Evolutionary conservation across 2,329 filamentous ascomycete genomes (phyloP), one percentile per base, ranked within the genome.

Genomic region (Metarhizium sp.): DNA sequence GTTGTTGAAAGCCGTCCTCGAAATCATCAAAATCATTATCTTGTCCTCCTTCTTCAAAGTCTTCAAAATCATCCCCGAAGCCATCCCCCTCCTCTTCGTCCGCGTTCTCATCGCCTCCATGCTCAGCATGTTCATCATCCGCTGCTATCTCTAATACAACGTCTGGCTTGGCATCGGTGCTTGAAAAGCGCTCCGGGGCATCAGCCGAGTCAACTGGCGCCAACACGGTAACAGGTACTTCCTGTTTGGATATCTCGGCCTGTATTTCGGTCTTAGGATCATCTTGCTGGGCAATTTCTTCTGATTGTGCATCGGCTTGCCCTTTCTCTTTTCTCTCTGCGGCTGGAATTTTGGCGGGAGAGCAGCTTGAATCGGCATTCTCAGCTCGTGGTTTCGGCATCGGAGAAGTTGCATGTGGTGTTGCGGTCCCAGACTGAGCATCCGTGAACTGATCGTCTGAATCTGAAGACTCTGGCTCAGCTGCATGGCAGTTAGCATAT

Each of bases 361-460:
- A 61, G 6, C 67, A 65, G 40, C 65, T 63, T 61, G 81, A 73
- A 63, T 81, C 78, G 56, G 84, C 73, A 69, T 77, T 81, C 64
- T 85, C 80, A 38, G 84, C 75, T 54, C 80, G 71, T 29, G 79
- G 82, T 59, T 73, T 77, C n/a, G 81, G 82, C 54, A 84, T 77
- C 20, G 81, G 78, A 14, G 79, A 79, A 58, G 66, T 69, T 45
- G 68, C 63, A 6, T 68, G 70, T 8, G 71, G 73, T 65, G 69
- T 79, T 61, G 63, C 69, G 56, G 65, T 73, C 55, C 69, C 77
- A 38, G 82, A 84, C 54, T 80, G 80, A 38, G 84, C 84, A 66
- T 87, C 84, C 52, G 81, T 86, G 68, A 85, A 87, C 70, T 87
- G 84, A 61, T 87, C 84, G 49, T 87, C 84, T 32, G 82, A 85